Conservation (phyloP, 2,329 filamentous ascomycete genomes). For the Aspergillus sp. region DNA sequence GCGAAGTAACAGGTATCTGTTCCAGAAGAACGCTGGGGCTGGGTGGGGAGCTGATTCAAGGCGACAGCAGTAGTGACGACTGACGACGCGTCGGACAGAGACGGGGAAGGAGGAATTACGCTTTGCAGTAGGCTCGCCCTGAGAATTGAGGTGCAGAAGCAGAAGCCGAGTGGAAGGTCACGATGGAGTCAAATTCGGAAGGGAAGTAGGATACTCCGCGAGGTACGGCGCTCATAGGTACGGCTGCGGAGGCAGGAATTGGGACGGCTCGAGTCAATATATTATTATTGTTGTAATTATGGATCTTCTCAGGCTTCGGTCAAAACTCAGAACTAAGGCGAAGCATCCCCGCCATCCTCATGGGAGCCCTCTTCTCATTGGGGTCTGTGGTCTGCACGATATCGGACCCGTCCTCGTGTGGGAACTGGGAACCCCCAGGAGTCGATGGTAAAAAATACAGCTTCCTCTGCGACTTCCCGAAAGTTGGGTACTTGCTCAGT, state of each 20-base stretch:
- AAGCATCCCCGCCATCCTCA: neutral
- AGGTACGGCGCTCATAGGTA: neutral
- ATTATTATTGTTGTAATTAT: too few species aligned
- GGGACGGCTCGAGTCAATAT: neutral
- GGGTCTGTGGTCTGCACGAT: neutral
- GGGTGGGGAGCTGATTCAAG: neutral
- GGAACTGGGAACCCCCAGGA: neutral
- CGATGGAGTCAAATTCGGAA: slow-evolving; percentile 20
- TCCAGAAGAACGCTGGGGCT: neutral
- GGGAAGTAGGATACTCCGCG: slow-evolving; percentile 27
- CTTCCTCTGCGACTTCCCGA: neutral
- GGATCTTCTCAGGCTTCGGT: too few species aligned
- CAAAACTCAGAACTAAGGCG: neutral
- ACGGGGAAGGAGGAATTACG: neutral
- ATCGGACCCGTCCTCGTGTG: neutral
- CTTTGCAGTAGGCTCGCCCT: neutral
- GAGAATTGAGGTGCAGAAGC: neutral
- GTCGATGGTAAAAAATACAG: too few species aligned
- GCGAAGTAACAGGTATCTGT: neutral
- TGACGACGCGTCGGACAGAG: neutral
- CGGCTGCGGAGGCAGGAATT: neutral
- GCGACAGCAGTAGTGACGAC: neutral
- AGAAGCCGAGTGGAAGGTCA: slow-evolving; percentile 3
- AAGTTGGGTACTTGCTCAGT: too few species aligned
- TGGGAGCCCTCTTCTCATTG: neutral